Conservation (phyloP, 2,329 filamentous ascomycete species). For the Stemphylium beticola region DNA sequence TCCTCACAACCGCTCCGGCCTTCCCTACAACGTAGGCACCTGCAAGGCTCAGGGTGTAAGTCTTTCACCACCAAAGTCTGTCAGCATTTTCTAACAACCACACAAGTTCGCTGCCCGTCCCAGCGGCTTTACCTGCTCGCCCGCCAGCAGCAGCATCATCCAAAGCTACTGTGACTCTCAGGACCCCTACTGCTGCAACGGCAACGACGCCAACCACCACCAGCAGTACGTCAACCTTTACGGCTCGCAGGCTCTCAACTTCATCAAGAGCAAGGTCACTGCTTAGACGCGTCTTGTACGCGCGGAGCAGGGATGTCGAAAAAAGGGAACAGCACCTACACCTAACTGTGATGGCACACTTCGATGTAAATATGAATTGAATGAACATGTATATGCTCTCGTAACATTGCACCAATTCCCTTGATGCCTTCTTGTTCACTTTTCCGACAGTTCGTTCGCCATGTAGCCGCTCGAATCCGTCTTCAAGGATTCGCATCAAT, state of each 20-base stretch:
- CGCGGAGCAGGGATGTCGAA: neutral
- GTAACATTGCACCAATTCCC: too few relatives aligned
- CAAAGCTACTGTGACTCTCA: conserved; percentile 69
- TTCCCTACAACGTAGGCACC: conserved; percentile 67
- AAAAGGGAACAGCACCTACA: neutral
- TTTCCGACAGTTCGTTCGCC: too few relatives aligned
- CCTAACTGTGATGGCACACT: neutral
- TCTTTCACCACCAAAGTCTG: conserved; percentile 13
- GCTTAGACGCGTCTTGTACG: conserved; percentile 24
- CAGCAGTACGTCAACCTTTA: conserved; percentile 68
- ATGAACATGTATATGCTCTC: conserved; percentile 2
- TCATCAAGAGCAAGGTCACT: conserved; percentile 63
- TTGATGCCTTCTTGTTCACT: too few relatives aligned
- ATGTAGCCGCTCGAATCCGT: too few relatives aligned
- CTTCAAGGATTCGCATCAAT: too few relatives aligned
- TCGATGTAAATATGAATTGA: conserved; percentile 11
- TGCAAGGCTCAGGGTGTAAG: conserved; percentile 65
- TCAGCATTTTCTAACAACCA: conserved; percentile 1
- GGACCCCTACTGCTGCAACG: conserved; percentile 72
- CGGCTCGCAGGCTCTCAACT: conserved; percentile 63
- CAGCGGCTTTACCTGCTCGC: conserved; percentile 61
- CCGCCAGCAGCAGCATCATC: conserved; percentile 61
- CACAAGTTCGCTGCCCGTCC: conserved; percentile 66
- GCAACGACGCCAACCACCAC: conserved; percentile 65
- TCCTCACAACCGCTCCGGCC: conserved; percentile 62